Percentiles rank a stretch among this genome's conserved stretches.
phyloP scores from a whole-genome alignment of 2,329 filamentous ascomycete species.

The Penicillium sp. region DNA sequence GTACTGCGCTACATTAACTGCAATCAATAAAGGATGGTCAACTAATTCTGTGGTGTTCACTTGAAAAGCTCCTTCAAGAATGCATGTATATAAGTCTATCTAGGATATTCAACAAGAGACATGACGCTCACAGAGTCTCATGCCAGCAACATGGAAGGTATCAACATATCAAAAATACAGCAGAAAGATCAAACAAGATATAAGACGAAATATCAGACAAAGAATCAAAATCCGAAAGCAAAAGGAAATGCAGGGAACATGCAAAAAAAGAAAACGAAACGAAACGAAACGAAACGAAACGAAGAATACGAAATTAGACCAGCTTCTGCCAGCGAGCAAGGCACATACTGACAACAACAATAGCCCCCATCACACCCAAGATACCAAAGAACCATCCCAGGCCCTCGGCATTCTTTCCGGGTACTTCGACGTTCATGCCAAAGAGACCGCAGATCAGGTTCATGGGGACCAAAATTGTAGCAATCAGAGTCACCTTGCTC shows the following conservation, averaged over 20 bases:
- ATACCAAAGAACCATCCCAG: slow-evolving; percentile 53
- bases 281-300: not conserved
- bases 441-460: slow-evolving; percentile 76
- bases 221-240: not conserved
- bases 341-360: slow-evolving; percentile 41
- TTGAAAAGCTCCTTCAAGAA: too few species aligned
- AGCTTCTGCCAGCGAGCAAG: slow-evolving; percentile 44
- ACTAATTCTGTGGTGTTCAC: too few species aligned
- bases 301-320: slow-evolving; percentile 31
- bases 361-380: slow-evolving; percentile 45
- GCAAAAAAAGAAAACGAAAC: too few species aligned
- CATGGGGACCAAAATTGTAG: slow-evolving; percentile 92
- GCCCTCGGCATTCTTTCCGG: slow-evolving; percentile 36
- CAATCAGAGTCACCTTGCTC: slow-evolving; percentile 91
- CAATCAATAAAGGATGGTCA: too few species aligned
- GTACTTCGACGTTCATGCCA: slow-evolving; percentile 53
- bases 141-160: not conserved
- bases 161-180: not conserved
- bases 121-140: slow-evolving; percentile 3
- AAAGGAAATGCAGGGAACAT: not conserved
- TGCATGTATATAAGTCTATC: not conserved
- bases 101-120: not conserved
- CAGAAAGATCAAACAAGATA: not conserved
- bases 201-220: not conserved
- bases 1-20: too few species aligned